Evolutionary conservation across 2,329 filamentous ascomycete genomes (phyloP), one percentile per base, ranked within the genome.

Genomic region (Thyridium curvatum): DNA sequence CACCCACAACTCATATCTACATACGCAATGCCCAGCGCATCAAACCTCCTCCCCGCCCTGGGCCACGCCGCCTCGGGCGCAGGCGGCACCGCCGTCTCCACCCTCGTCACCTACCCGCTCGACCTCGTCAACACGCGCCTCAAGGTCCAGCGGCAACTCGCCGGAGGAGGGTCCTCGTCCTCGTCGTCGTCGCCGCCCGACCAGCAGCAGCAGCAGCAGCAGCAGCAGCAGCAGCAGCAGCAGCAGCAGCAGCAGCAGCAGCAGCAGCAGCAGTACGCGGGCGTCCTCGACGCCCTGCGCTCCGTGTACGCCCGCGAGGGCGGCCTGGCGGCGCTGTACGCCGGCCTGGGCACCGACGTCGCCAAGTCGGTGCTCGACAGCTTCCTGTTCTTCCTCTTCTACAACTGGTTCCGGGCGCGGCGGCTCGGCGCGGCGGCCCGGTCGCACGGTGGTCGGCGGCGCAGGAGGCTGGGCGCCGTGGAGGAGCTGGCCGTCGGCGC

Each of bases 301-400:
- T 82, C 78, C 55, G 93, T 94, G 47, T 84, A 83, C 52, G 64
- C 68, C 28, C 68, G 74, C 26, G 84, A 89, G 58, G 86, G 86
- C n/a, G 79, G 84, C 4, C 47, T 82, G 14, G 55, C 58, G 37
- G 85, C 82, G 1, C 81, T 94, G 47, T 95, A 85, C 54, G 72
- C 68, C 17, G 83, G 83, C 18, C 58, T 84, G 2, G 62, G 70
- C 7, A 71, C 75, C 29, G 82, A 86, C 52, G 77, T 82, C 10
- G 70, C 66, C 51, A 87, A 85, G 58, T 80, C 77, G 17, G 69
- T 82, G 16, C 71, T 78, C 21, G 87, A 93, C 64, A 86, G 83
- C 41, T 91, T 93, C 55, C 69, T 94, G 37, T 94, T 94, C 68
- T 94, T 94, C 64, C 72, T 91, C 14, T 82, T 86, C 42, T 94